Evolutionary conservation across 2,329 filamentous ascomycete genomes (phyloP), one percentile per base, ranked within the genome.

Genomic region (Fusarium azukiicola): DNA sequence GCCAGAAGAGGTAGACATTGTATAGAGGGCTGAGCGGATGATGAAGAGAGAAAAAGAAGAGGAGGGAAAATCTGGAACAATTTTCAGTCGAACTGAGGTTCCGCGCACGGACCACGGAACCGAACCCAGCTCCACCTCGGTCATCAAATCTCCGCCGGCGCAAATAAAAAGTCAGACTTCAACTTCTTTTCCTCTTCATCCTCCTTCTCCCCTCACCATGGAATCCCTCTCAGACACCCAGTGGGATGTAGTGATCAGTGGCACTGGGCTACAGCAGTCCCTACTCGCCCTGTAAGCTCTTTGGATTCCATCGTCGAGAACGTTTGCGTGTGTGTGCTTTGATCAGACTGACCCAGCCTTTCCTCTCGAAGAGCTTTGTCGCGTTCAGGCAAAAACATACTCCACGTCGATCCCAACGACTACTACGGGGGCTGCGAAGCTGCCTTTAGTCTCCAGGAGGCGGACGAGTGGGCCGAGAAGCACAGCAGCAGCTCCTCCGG

Each of bases 401-500:
- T 99, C 75, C 97, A 99, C 86, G 90, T 99, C 85, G 97, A 99
- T 85, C 92, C 93, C 78, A 97, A 98, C 88, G 91, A 94, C 77
- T 98, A 96, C 87, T 99, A 99, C 88, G 97, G 97, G 83, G 96
- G 96, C 69, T 87, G 94, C 50, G 96, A 98, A 85, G 97, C 97
- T 77, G 96, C 96, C 4, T 93, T 99, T 80, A 98, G 94, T 87
- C 90, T 99, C 47, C 92, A 96, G 76, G 97, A 99, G 85, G 94
- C 93, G 49, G 94, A 97, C 80, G 90, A 91, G 49, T 99, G 97
- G 96, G 94, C 91, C 58, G 88, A 90, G 63, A 81, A 83, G 69
- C 83, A 90, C 63, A 81, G 27, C 27, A 32, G 27, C 27, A 32
- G 83, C 19, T 78, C 74, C 17, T 47, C 69, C 9, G 79, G 81